Percentiles rank a stretch among this genome's conserved stretches.
Conservation (phyloP, 202 grass and related monocot genomes). For the Bolboschoenoplectus hybrid region DNA sequence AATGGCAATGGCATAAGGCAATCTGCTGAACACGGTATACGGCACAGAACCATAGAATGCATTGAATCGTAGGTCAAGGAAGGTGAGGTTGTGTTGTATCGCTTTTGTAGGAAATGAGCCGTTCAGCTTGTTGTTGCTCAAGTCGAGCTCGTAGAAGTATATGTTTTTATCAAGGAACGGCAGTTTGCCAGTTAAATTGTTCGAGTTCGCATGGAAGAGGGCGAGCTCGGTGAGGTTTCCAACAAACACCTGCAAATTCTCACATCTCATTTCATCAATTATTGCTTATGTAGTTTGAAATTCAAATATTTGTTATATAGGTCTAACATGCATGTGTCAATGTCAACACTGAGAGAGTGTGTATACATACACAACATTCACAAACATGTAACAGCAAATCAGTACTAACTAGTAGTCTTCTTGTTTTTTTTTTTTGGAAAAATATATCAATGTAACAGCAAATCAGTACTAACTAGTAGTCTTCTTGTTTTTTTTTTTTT, state of each 20-base stretch:
- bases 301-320: too few species aligned
- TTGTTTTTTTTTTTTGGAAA: neutral
- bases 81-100: constrained; percentile 65
- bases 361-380: too few species aligned
- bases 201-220: constrained; percentile 95
- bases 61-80: constrained; percentile 91
- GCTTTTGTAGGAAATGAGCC: constrained; percentile 51
- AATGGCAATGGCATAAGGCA: constrained; percentile 61
- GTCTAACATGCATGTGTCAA: too few species aligned
- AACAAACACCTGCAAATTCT: constrained; percentile 47
- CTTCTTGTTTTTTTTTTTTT: neutral
- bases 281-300: neutral
- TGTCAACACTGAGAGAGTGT: too few species aligned
- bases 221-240: constrained; percentile 62
- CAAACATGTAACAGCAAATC: neutral
- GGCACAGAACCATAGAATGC: constrained; percentile 49
- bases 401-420: neutral
- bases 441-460: neutral
- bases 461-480: neutral
- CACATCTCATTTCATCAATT: neutral
- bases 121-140: constrained; percentile 78
- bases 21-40: constrained; percentile 44
- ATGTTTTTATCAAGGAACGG: constrained; percentile 37
- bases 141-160: constrained; percentile 94
- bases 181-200: constrained; percentile 52